Base-by-base conservation (phyloP, 2,329 filamentous ascomycete genomes). In the Trichoderma afroharzianum region DNA sequence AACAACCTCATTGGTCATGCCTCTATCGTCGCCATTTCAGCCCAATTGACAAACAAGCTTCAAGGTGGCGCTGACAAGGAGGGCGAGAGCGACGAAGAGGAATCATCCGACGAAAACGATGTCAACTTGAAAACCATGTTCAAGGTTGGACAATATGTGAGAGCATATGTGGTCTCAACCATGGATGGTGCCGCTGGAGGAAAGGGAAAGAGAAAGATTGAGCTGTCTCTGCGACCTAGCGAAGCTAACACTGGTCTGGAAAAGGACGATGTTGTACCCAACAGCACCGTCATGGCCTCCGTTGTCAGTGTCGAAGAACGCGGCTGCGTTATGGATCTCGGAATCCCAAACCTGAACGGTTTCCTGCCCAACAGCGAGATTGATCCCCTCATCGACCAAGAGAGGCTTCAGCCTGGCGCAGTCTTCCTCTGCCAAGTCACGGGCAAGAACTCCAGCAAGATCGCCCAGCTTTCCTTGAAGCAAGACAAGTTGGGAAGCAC, bases 251-350 rank as follows among this genome's bases (percentile, higher is more conserved):
- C 88, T 3, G 91, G 93, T 1, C 84, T 99, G 26, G 85, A 88
- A 4, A 87, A 89, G 75, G 89, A 92, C 53, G 93, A 94, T 76
- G 82, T 98, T 11, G 90, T 96, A 11, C 82, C 87, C 53, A 92
- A 97, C 77, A 87, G 86, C 74, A 94, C 93, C 59, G 84, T 98
- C 24, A 97, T 98, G 87, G 95, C 94, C 2, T 92, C 94, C 0
- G 91, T 99, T 30, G 83, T 88, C 64, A 99, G 95, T 81, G 92
- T 97, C n/a, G 95, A 99, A 81, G 97, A 99, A 77, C 95, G 97
- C 78, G 96, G 96, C 73, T 88, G 96, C 71, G 89, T 98, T 70
- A 97, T 99, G 94, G 94, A 98, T 76, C 83, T 98, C 47, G 94
- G 94, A 21, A 84, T 98, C 7, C 85, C 90, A 43, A 87, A 88